Base-by-base conservation (phyloP, 768 basidiomycete species). In the Pleurotus tuber-regium region DNA sequence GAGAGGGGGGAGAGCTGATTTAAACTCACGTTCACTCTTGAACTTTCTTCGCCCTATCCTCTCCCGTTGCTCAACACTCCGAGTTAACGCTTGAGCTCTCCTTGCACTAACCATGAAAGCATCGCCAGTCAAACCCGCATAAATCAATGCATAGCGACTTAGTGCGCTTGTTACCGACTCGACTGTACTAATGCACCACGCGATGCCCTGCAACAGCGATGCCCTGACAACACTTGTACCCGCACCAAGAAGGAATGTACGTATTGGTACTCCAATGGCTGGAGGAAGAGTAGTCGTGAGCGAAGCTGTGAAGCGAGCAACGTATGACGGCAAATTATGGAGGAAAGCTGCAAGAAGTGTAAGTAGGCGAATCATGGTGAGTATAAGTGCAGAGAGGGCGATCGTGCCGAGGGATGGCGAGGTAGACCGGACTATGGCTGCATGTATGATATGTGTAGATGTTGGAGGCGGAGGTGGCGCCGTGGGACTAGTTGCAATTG, bases 381-480 rank as follows among this genome's bases (percentile, higher is more conserved):
- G 79, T 35, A 94, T 78, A 28, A 94, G 76, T 0, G 90, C 82
- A 2, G 91, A 80, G 43, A 94, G 72, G 51, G 80, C 82, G 46
- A 93, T 81, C 0, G 86, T 84, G 2, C 95, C 95, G 4, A 95
- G 69, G 0, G 88, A 93, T 1, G 90, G 86, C 4, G 87, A 86
- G 1, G 86, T 85, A 0, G 94, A 82, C 1, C 95, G 86, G 38
- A 80, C 77, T 41, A 94, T 70, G 1, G 91, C 88, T 1, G 86
- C 82, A 51, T 89, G 87, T 18, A 92, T 86, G 1, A 81, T 79
- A 57, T 86, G 87, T 12, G 86, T 89, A 23, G 84, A 84, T 18
- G 68, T 73, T 16, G 81, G 80, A 3, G 70, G 73, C 18, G 80
- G 78, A 3, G 69, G 68, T 1, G 76, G 62, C 25, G 63, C 56